phyloP scores from a whole-genome alignment of 768 basidiomycete genomes.

The Leccinum uliginosum region DNA sequence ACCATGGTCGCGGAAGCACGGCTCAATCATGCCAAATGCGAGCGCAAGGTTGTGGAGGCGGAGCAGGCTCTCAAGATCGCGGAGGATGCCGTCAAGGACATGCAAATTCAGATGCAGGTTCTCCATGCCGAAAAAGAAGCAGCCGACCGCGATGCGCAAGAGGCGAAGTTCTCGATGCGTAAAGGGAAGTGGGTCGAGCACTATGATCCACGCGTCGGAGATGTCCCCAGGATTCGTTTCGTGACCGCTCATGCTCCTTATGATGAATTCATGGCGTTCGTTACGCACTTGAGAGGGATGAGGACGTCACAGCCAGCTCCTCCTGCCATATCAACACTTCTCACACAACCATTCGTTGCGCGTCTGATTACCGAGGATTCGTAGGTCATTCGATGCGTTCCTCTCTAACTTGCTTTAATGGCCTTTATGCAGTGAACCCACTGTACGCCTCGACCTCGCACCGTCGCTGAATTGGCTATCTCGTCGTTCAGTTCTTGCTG shows the following conservation, averaged over 20 bases:
- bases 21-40: slow-evolving; percentile 56
- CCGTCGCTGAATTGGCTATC: slow-evolving; percentile 94
- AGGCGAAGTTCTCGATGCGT: slow-evolving; percentile 48
- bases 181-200: slow-evolving; percentile 68
- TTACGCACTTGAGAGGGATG: slow-evolving; percentile 69
- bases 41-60: slow-evolving; percentile 71
- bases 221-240: slow-evolving; percentile 38
- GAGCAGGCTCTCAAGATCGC: slow-evolving; percentile 77
- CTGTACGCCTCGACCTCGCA: slow-evolving; percentile 88
- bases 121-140: slow-evolving; percentile 64
- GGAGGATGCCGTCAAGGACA: slow-evolving; percentile 77
- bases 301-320: slow-evolving; percentile 54
- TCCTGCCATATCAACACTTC: slow-evolving; percentile 69
- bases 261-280: slow-evolving; percentile 73
- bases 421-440: slow-evolving; percentile 62
- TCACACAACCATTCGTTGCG: slow-evolving; percentile 73
- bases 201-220: slow-evolving; percentile 24
- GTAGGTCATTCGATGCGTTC: slow-evolving; percentile 46
- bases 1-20: slow-evolving; percentile 97
- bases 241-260: slow-evolving; percentile 72
- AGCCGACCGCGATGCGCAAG: slow-evolving; percentile 48
- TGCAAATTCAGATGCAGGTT: slow-evolving; percentile 83
- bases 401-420: slow-evolving; percentile 7
- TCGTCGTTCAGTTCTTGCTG: slow-evolving; percentile 74
- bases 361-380: slow-evolving; percentile 79